Evolutionary conservation across 2,329 filamentous ascomycete species (phyloP).

Genomic region (Ascochyta lentis): DNA sequence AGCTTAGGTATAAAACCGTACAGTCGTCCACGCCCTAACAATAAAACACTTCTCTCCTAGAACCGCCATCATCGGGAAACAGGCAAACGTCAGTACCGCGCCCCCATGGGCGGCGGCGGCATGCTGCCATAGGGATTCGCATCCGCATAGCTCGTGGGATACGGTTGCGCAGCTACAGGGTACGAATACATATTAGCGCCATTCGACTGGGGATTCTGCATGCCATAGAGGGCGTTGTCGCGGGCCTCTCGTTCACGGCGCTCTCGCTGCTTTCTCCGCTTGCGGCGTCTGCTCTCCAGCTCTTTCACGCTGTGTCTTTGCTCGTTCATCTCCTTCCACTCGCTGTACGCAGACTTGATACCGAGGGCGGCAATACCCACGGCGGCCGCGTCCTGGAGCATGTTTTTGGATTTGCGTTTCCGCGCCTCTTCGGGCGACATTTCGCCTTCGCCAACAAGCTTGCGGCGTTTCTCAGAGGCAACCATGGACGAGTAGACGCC

Average conservation of each 20-base stretch:
- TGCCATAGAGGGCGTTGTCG: conserved; percentile 48
- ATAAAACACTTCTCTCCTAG: neutral
- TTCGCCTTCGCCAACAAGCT: conserved; percentile 67
- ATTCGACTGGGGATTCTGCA: conserved; percentile 35
- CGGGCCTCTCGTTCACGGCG: conserved; percentile 54
- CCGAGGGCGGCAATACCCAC: conserved; percentile 71
- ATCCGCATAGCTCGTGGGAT: conserved; percentile 52
- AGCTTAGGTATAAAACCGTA: conserved; percentile 14
- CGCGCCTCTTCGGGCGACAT: conserved; percentile 68
- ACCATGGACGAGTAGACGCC: conserved; percentile 69
- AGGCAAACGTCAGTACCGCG: conserved; percentile 35
- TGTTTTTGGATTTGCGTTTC: conserved; percentile 68
- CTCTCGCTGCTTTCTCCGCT: conserved; percentile 53
- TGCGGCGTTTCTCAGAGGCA: conserved; percentile 66
- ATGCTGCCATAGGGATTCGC: conserved; percentile 54
- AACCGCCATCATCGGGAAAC: neutral
- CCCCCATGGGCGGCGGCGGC: conserved; percentile 51
- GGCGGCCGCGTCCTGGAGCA: conserved; percentile 69
- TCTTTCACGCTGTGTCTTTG: conserved; percentile 63
- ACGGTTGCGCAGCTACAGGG: conserved; percentile 45
- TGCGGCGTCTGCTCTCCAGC: conserved; percentile 58
- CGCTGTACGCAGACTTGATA: conserved; percentile 69
- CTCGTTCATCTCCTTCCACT: conserved; percentile 73
- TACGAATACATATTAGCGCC: conserved; percentile 48
- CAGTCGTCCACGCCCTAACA: neutral